These are phyloP conservation scores for Geotrichum cucujoidarum DNA, from an alignment of 1,139 yeast species.

Conservation along the genomic window DNA sequence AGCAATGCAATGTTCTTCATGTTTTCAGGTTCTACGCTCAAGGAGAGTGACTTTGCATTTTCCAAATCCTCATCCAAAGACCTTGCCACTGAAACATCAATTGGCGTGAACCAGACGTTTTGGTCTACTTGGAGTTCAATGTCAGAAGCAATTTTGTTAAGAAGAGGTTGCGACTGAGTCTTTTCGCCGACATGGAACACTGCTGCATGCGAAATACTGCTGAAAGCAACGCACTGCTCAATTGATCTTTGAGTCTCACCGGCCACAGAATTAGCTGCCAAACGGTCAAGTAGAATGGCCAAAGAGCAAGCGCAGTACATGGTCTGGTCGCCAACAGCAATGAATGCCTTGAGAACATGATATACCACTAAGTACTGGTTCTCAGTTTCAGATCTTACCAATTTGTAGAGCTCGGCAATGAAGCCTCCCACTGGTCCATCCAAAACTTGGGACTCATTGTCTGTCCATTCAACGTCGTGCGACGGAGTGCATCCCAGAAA, in stretches of 20 bases:
- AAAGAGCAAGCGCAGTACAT: constrained; percentile 24
- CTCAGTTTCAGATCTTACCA: constrained; percentile 18
- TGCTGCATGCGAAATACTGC: constrained; percentile 25
- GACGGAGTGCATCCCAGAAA: constrained; percentile 24
- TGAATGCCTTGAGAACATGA: constrained; percentile 23
- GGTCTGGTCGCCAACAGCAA: constrained; percentile 24
- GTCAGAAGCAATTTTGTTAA: constrained; percentile 17
- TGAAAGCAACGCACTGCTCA: constrained; percentile 26
- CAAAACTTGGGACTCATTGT: constrained; percentile 20
- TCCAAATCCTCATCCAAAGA: constrained; percentile 1
- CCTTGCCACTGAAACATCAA: constrained; percentile 20
- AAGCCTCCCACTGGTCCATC: constrained; percentile 26
- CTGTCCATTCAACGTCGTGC: neutral
- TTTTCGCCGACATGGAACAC: constrained; percentile 25
- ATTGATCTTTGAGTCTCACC: constrained; percentile 15
- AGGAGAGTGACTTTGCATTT: neutral
- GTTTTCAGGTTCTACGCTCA: neutral
- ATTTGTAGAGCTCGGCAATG: constrained; percentile 22
- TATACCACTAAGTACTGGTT: constrained; percentile 23
- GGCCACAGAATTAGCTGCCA: constrained; percentile 9
- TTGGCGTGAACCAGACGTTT: constrained; percentile 23
- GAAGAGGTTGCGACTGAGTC: constrained; percentile 21
- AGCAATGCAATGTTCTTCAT: neutral
- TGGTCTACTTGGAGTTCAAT: constrained; percentile 23
- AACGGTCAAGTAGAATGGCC: constrained; percentile 23